Base-by-base conservation (phyloP, 148 eudicot species). In the Heliamphora exappendiculata region DNA sequence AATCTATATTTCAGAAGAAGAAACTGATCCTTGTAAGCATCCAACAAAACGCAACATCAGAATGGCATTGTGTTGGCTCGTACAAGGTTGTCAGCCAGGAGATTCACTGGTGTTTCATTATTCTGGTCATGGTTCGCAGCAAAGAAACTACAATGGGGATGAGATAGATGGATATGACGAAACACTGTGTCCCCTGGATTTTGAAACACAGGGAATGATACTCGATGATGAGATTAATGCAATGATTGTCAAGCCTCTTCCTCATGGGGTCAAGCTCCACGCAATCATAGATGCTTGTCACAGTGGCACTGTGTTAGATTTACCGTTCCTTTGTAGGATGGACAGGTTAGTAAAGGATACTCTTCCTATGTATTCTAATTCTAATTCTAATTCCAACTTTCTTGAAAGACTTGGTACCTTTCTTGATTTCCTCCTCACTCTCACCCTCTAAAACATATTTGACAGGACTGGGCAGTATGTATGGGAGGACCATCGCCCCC, bases 401-500 rank as follows among this genome's bases (percentile, higher is more conserved):
- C 14, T 67, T 73, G 19, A 17, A 71, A 9, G 4, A 4, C 14
- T 31, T 65, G 64, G 29, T 26, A 37, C 16, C 53, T 62, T 76
- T 65, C 20, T 54, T 17, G 11, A 17, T 39, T 67, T 53, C 41
- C 65, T 45, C 44, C 75, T 73, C 31, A 7, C 13, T 62, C 33
- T 16, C 8, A 14, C 50, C 31, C 9, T 16, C 13, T 41, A 44
- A 49, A 16, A 45, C 8, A 19, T 69, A 69, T 69, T 17, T 26
- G 16, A 59, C 74, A 87, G 90, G 84, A 83, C 64, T 49, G 88
- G 90, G 26, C 62, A 73, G 50, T 85, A 85, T 70, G 74, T 53
- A 63, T 87, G 90, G 90, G 88, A 87, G 72, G 90, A 87, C 50
- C 90, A 87, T 80, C 86, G 90, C 55, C 88, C 88, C 51, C 78